A percentile compares a stretch with the other conserved stretches of the same genome.
Evolutionary conservation across 352 stramenopile genomes (phyloP).

Genomic region (Phytophthora hibernalis): DNA sequence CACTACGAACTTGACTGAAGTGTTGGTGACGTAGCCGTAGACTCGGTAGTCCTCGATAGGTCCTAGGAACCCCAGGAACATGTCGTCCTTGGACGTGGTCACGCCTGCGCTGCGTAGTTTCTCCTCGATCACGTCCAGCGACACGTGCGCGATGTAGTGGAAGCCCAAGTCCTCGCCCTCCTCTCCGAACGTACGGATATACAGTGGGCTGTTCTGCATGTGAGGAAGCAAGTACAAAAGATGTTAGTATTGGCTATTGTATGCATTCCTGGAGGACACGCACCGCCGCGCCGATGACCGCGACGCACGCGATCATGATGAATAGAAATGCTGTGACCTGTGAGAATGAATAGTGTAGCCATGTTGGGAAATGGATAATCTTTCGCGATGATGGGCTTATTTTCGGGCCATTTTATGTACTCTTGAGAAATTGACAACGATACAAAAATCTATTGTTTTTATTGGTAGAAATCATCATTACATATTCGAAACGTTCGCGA

Average conservation of each 20-base stretch:
- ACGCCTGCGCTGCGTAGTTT: constrained; percentile 62
- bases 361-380: not conserved
- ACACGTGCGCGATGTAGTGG: constrained; percentile 88
- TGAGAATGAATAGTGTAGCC: not conserved
- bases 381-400: too few species aligned
- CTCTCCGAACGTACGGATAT: constrained; percentile 84
- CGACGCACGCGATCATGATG: constrained; percentile 83
- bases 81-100: constrained; percentile 76
- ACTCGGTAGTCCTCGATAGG: constrained; percentile 89
- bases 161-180: constrained; percentile 85
- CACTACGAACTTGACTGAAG: constrained; percentile 82
- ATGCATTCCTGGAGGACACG: too few species aligned
- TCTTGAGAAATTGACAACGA: too few species aligned
- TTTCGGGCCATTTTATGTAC: too few species aligned
- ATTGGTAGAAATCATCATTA: too few species aligned
- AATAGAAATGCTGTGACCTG: not conserved
- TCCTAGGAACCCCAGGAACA: constrained; percentile 87
- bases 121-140: constrained; percentile 88
- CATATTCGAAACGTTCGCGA: too few species aligned
- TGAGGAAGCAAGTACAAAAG: not conserved
- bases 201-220: constrained; percentile 79
- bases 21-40: constrained; percentile 90
- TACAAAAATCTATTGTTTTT: too few species aligned
- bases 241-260: not conserved
- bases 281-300: constrained; percentile 82